A percentile compares a stretch with the other conserved stretches of the same genome.
These are phyloP conservation scores for Seminavis robusta DNA, from an alignment of 108 stramenopile genomes.

Conservation along the genomic window DNA sequence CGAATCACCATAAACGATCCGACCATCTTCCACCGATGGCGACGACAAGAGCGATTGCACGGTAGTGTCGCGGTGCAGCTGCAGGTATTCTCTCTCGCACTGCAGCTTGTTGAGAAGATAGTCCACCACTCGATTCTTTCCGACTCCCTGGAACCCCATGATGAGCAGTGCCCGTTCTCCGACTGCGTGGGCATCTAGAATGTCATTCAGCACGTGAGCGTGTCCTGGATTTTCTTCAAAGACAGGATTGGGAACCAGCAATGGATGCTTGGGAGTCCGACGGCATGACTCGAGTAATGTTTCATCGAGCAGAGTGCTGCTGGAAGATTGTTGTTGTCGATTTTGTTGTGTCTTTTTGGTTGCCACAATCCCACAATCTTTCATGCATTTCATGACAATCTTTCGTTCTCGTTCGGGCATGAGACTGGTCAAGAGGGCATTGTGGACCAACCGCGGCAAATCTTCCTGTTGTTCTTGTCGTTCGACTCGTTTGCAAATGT, in stretches of 20 bases:
- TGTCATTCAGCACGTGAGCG: slow-evolving; percentile 31
- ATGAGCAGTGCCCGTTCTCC: slow-evolving; percentile 73
- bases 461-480: slow-evolving; percentile 16
- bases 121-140: slow-evolving; percentile 88
- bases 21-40: slow-evolving; percentile 72
- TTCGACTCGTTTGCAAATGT: slow-evolving; percentile 43
- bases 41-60: slow-evolving; percentile 55
- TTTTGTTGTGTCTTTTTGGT: background rate
- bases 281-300: slow-evolving; percentile 19
- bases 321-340: no score
- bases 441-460: slow-evolving; percentile 24
- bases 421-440: slow-evolving; percentile 37
- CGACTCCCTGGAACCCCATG: slow-evolving; percentile 89
- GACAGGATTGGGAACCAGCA: slow-evolving; percentile 38
- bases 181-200: slow-evolving; percentile 40
- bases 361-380: slow-evolving; percentile 19
- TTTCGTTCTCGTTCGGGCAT: slow-evolving; percentile 41
- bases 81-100: slow-evolving; percentile 88
- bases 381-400: slow-evolving; percentile 36
- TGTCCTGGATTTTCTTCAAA: slow-evolving; percentile 50
- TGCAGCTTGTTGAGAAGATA: slow-evolving; percentile 6
- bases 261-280: slow-evolving; percentile 30
- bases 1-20: slow-evolving; percentile 71
- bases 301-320: slow-evolving; percentile 8
- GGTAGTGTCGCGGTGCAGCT: slow-evolving; percentile 91